These are phyloP conservation scores for Candida sphagnicola DNA, from an alignment of 805 yeast genomes.

Conservation along the genomic window DNA sequence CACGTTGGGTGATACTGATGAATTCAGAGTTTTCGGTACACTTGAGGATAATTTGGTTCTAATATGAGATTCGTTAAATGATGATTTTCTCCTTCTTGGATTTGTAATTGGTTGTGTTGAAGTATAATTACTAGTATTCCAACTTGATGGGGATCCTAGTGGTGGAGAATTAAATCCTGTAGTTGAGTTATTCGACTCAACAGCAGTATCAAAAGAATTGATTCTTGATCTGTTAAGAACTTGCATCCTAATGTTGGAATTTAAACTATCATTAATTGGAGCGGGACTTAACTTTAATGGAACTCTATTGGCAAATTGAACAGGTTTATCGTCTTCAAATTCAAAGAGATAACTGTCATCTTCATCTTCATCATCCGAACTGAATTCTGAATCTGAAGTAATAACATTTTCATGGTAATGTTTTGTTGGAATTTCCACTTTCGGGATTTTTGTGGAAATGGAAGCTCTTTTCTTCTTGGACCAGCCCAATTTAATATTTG, in stretches of 20 bases:
- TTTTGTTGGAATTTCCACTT: background rate
- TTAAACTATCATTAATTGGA: slow-evolving; percentile 13
- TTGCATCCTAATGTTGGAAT: slow-evolving; percentile 22
- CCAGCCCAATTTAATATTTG: slow-evolving; percentile 37
- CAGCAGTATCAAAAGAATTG: slow-evolving; percentile 35
- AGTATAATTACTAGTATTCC: slow-evolving; percentile 8
- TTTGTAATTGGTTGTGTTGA: background rate
- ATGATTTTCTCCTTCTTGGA: slow-evolving; percentile 29
- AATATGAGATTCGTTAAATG: slow-evolving; percentile 38
- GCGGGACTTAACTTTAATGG: slow-evolving; percentile 38
- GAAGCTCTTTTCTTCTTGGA: slow-evolving; percentile 40
- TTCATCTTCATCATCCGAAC: slow-evolving; percentile 1
- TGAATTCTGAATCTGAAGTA: slow-evolving; percentile 2
- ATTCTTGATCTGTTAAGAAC: slow-evolving; percentile 36
- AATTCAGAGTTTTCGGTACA: slow-evolving; percentile 10
- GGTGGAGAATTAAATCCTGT: slow-evolving; percentile 34
- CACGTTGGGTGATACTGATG: background rate
- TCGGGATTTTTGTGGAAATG: slow-evolving; percentile 36
- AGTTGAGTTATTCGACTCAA: slow-evolving; percentile 37
- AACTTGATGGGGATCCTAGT: slow-evolving; percentile 13
- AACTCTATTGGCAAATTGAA: slow-evolving; percentile 40
- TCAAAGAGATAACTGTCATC: slow-evolving; percentile 16
- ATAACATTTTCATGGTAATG: slow-evolving; percentile 2
- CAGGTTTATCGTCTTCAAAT: slow-evolving; percentile 33
- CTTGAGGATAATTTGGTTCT: slow-evolving; percentile 24